phyloP scores from a whole-genome alignment of 2,329 filamentous ascomycete genomes.

The Coniella vitis region DNA sequence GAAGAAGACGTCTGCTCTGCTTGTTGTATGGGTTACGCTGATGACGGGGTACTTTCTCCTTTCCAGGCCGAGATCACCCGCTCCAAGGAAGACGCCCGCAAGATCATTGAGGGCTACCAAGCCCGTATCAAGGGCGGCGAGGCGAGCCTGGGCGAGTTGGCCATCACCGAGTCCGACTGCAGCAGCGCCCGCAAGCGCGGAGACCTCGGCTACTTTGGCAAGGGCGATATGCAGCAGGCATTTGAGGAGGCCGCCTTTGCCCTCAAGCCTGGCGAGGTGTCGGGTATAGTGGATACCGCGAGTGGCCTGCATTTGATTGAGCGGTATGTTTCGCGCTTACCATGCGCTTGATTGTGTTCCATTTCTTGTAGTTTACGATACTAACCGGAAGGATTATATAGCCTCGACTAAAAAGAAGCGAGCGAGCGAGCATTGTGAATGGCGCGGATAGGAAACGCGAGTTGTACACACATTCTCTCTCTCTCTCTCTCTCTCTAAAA shows the following conservation, averaged over 20 bases:
- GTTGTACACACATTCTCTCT: too few species aligned
- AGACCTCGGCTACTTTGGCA: conserved; percentile 90
- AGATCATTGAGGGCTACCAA: conserved; percentile 71
- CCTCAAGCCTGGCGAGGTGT: conserved; percentile 81
- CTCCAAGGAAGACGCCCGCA: conserved; percentile 76
- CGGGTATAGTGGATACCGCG: conserved; percentile 80
- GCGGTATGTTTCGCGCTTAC: conserved; percentile 57
- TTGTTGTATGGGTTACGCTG: too few species aligned
- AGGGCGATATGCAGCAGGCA: conserved; percentile 96
- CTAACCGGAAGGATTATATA: background rate
- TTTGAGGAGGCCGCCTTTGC: conserved; percentile 94
- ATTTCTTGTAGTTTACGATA: too few species aligned
- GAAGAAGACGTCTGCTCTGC: too few species aligned
- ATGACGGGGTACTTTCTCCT: too few species aligned
- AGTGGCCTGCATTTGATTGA: conserved; percentile 95
- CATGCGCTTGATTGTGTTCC: rapidly evolving
- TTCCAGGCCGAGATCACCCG: conserved; percentile 77
- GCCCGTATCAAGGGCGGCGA: conserved; percentile 65
- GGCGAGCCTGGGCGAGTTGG: conserved; percentile 70
- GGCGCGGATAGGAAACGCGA: too few species aligned
- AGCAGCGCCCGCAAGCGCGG: conserved; percentile 91
- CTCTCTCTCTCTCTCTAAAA: too few species aligned
- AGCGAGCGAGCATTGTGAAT: too few species aligned
- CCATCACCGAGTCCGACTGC: conserved; percentile 86
- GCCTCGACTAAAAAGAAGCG: too few species aligned